Evolutionary conservation across 805 yeast species (phyloP).

Genomic region (Debaryomyces tyrocola): DNA sequence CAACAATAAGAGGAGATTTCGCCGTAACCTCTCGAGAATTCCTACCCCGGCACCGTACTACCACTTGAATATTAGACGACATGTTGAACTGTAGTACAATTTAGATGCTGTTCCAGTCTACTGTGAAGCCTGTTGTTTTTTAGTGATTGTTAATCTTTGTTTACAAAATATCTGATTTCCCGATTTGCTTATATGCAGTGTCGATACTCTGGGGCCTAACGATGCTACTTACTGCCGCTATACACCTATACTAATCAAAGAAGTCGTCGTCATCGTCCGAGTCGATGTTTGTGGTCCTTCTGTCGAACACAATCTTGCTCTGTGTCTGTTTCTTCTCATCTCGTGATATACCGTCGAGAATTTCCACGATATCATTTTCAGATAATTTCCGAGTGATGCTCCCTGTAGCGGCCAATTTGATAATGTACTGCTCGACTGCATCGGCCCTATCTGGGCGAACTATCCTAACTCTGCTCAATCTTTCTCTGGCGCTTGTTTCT

Average conservation of each 20-base stretch:
- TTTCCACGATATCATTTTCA: slow-evolving; percentile 79
- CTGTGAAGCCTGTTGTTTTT: background rate
- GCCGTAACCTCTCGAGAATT: slow-evolving; percentile 42
- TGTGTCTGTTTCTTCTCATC: slow-evolving; percentile 62
- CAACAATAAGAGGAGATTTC: slow-evolving; percentile 49
- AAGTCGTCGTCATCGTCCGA: slow-evolving; percentile 35
- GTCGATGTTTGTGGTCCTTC: slow-evolving; percentile 43
- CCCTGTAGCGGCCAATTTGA: slow-evolving; percentile 73
- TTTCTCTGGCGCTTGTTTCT: slow-evolving; percentile 81
- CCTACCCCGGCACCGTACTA: slow-evolving; percentile 56
- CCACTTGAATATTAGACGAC: slow-evolving; percentile 49
- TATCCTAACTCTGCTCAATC: slow-evolving; percentile 80
- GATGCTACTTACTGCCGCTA: background rate
- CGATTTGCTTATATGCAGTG: background rate
- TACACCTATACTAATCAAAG: slow-evolving; percentile 20
- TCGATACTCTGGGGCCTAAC: background rate
- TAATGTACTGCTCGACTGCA: slow-evolving; percentile 79
- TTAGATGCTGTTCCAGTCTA: background rate
- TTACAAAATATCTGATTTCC: slow-evolving; percentile 3
- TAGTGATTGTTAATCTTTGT: background rate
- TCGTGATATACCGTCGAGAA: slow-evolving; percentile 78
- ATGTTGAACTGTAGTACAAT: background rate
- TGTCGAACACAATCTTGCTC: slow-evolving; percentile 61
- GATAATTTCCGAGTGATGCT: slow-evolving; percentile 70
- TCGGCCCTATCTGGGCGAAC: slow-evolving; percentile 91